Evolutionary conservation across 768 basidiomycete genomes (phyloP).

Genomic region (Lepiota brunneoincarnata): DNA sequence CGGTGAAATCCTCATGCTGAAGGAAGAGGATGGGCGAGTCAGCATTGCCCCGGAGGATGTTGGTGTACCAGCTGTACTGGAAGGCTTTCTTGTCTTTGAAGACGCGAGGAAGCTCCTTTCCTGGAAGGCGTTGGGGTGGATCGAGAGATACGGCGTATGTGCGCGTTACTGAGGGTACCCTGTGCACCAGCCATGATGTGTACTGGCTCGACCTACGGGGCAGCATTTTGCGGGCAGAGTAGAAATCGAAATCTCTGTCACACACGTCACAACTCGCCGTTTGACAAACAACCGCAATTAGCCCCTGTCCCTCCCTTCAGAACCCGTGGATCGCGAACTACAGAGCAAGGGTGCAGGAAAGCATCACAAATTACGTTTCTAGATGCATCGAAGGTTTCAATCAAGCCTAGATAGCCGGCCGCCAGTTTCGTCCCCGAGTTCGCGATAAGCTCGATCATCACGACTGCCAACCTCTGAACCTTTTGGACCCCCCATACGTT

Average conservation of each 20-base stretch:
- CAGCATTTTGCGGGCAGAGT: constrained; percentile 5
- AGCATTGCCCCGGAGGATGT: constrained; percentile 58
- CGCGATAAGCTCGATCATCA: too few species aligned
- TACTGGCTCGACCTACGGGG: constrained; percentile 2
- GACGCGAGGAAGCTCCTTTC: constrained; percentile 58
- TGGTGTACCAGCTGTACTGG: constrained; percentile 77
- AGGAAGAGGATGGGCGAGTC: constrained; percentile 73
- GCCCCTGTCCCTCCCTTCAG: not conserved
- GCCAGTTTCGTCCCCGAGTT: too few species aligned
- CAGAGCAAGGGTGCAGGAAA: too few species aligned
- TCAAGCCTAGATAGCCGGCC: too few species aligned
- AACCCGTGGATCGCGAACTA: too few species aligned
- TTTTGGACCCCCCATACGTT: too few species aligned
- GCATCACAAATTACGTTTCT: too few species aligned
- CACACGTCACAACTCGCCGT: not conserved
- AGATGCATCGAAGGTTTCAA: too few species aligned
- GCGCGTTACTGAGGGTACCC: constrained; percentile 23
- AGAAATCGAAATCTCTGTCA: constrained; percentile 6
- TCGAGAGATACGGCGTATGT: constrained; percentile 58
- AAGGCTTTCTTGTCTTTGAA: constrained; percentile 79
- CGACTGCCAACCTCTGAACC: too few species aligned
- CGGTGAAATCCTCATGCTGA: constrained; percentile 72
- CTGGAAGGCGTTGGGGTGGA: constrained; percentile 46
- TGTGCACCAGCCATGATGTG: constrained; percentile 1
- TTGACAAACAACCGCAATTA: not conserved